These are phyloP conservation scores for Ophioceras dolichostomum DNA, from an alignment of 2,329 filamentous ascomycete species.

Conservation along the genomic window DNA sequence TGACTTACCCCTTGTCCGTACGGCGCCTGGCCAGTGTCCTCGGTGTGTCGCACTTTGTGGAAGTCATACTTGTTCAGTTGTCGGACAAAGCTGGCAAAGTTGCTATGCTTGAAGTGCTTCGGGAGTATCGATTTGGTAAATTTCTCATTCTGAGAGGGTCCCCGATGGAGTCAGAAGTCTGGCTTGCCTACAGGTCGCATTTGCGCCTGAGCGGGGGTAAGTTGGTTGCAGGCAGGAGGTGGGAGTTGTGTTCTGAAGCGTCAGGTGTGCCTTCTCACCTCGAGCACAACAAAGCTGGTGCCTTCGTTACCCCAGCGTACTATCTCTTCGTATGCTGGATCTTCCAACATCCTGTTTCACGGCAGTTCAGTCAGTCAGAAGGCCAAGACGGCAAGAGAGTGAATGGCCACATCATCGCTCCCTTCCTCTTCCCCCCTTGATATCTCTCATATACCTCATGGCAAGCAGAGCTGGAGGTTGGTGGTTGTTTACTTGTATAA, in stretches of 20 bases:
- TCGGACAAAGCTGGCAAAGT: conserved; percentile 92
- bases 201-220: neutral
- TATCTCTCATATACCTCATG: neutral
- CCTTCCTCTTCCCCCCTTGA: neutral
- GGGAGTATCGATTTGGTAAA: conserved; percentile 96
- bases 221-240: neutral
- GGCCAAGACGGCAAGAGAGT: no score
- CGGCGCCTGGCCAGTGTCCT: conserved; percentile 69
- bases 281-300: conserved; percentile 92
- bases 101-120: conserved; percentile 98
- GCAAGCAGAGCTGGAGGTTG: no score
- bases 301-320: conserved; percentile 93
- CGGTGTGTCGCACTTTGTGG: conserved; percentile 90
- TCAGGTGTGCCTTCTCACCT: no score
- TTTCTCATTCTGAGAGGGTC: conserved; percentile 66
- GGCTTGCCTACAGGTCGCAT: neutral
- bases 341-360: conserved; percentile 83
- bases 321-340: conserved; percentile 81
- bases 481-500: conserved; percentile 72
- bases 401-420: no score
- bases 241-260: no score
- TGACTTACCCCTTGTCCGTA: conserved; percentile 63
- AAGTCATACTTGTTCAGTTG: conserved; percentile 98
- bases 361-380: no score
- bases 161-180: conserved; percentile 10